A percentile compares a stretch with the other conserved stretches of the same genome.
phyloP scores from a whole-genome alignment of 2,329 filamentous ascomycete species.

The Achaetomium macrosporum region DNA sequence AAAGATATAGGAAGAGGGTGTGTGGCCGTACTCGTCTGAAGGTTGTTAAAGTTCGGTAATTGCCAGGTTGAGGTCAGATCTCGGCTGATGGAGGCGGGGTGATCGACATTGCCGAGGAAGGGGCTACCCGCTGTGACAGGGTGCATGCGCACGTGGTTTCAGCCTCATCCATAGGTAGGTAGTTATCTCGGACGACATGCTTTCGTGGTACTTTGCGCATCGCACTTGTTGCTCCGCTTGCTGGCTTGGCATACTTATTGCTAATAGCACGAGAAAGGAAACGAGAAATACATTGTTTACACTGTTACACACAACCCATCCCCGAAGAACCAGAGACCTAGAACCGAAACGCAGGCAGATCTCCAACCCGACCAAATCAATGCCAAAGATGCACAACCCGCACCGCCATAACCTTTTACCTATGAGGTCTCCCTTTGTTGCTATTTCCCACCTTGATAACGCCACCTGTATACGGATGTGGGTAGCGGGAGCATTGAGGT shows the following conservation, averaged over 20 bases:
- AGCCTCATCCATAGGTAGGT: slow-evolving; percentile 7
- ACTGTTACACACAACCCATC: not conserved
- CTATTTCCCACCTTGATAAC: too few relatives aligned
- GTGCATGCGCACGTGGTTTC: slow-evolving; percentile 6
- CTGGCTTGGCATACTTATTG: too few relatives aligned
- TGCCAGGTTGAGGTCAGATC: not conserved
- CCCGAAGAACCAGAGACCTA: not conserved
- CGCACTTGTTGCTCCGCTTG: too few relatives aligned
- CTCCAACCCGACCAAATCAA: not conserved
- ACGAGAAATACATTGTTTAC: not conserved
- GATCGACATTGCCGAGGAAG: not conserved
- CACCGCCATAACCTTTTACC: not conserved
- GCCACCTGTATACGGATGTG: too few relatives aligned
- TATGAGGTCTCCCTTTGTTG: not conserved
- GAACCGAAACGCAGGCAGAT: slow-evolving; percentile 1
- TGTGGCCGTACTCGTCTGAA: not conserved
- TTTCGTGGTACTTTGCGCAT: too few relatives aligned
- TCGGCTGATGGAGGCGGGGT: not conserved
- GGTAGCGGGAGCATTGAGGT: too few relatives aligned
- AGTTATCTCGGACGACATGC: not conserved
- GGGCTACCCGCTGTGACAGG: not conserved
- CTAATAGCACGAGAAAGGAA: not conserved
- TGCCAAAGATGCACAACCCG: not conserved
- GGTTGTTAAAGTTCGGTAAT: not conserved
- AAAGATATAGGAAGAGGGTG: not conserved